These are phyloP conservation scores for Backusella australiensis DNA, from an alignment of 192 early-diverging fungal genomes.

Conservation along the genomic window DNA sequence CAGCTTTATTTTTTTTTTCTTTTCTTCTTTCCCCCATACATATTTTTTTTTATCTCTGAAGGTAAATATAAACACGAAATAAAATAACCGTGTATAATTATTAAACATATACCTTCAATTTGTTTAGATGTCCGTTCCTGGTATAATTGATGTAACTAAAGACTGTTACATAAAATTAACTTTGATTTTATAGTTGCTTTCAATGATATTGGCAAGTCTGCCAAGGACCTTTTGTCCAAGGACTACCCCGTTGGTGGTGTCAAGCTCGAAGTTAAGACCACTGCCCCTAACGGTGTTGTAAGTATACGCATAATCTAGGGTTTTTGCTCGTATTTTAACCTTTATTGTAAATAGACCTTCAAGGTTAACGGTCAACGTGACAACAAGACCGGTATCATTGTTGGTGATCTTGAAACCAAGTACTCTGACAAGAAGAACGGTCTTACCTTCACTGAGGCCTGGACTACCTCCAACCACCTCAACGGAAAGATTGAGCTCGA, in stretches of 20 bases:
- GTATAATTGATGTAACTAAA: not conserved
- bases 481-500: slow-evolving; percentile 90
- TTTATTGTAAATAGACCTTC: slow-evolving; percentile 67
- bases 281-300: slow-evolving; percentile 94
- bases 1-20: not conserved
- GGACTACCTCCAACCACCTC: slow-evolving; percentile 94
- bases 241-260: slow-evolving; percentile 92
- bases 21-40: not conserved
- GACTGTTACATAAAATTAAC: not conserved
- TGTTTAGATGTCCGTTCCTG: not conserved
- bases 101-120: not conserved
- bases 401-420: slow-evolving; percentile 98
- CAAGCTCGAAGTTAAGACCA: slow-evolving; percentile 98
- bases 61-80: not conserved
- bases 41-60: not conserved
- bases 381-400: slow-evolving; percentile 92
- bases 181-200: slow-evolving; percentile 68
- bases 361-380: slow-evolving; percentile 93
- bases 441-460: slow-evolving; percentile 93
- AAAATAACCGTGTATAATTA: not conserved
- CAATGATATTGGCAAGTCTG: slow-evolving; percentile 92
- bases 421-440: slow-evolving; percentile 94
- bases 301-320: slow-evolving; percentile 31
- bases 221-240: slow-evolving; percentile 95
- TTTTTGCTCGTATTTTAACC: not conserved